Evolutionary conservation across 2,329 filamentous ascomycete species (phyloP).

Genomic region (Fonsecaea pugnacius): DNA sequence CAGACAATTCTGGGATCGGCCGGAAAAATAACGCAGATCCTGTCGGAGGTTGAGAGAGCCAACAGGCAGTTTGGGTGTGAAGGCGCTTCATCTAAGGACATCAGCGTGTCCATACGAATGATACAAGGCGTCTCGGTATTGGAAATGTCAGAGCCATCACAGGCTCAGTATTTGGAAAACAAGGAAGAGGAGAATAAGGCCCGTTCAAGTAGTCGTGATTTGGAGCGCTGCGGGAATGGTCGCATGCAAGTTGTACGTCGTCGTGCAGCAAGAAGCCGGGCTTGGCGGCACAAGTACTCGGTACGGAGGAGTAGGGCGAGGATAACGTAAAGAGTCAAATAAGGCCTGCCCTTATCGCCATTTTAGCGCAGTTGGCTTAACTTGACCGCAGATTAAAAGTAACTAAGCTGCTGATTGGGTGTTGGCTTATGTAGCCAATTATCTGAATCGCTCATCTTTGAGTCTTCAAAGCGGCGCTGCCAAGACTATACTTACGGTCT

Average conservation of each 20-base stretch:
- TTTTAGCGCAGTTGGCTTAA: background rate
- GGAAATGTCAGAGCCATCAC: background rate
- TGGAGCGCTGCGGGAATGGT: background rate
- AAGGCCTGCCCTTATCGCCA: background rate
- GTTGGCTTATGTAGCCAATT: too few species aligned
- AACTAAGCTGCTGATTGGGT: too few species aligned
- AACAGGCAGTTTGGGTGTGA: background rate
- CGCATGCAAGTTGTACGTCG: background rate
- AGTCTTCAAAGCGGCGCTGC: too few species aligned
- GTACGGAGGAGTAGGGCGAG: background rate
- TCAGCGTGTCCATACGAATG: constrained; percentile 1
- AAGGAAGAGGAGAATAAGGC: background rate
- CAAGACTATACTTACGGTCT: too few species aligned
- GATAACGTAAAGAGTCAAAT: background rate
- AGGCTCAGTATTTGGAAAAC: background rate
- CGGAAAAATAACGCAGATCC: constrained; percentile 2
- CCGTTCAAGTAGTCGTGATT: background rate
- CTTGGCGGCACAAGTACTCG: background rate
- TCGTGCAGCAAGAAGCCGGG: background rate
- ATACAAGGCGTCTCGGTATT: background rate
- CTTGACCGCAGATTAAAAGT: background rate
- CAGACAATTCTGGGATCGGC: background rate
- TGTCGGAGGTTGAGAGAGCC: background rate
- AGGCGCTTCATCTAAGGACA: constrained; percentile 4
- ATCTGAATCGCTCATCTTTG: too few species aligned